Base-by-base conservation (phyloP, 805 yeast species). In the Blastobotrys attinorum region DNA sequence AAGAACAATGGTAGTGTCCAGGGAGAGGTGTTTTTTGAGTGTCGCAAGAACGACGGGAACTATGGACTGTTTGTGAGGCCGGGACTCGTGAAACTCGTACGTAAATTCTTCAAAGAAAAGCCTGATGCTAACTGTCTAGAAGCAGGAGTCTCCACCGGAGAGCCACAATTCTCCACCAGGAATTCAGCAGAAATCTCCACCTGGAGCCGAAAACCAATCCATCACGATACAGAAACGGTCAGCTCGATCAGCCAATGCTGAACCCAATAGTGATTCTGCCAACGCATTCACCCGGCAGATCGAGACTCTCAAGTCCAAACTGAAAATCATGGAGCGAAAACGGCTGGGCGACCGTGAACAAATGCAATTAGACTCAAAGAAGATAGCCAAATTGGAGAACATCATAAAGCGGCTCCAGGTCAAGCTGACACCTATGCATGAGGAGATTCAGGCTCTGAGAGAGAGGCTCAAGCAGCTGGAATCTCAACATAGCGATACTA, bases 61-160 rank as follows among this genome's bases (percentile, higher is more conserved):
- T 79, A 84, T 54, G 97, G 97, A 3, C 77, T 86, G 7, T 86
- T 90, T 61, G 78, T 88, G 11, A 73, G 76, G 43, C 90, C 96
- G 0, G 61, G 61, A 4, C 73, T 69, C 42, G 79, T 89, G 3
- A 80, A 79, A 25, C 11, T 25, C 10, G 29, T 25, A 7, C 10
- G 11, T 25, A 25, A 25, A n/a, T n/a, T n/a, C n/a, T n/a, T n/a
- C n/a, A n/a, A n/a, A n/a, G n/a, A n/a, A n/a, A n/a, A n/a, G n/a
- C n/a, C n/a, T n/a, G n/a, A n/a, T n/a, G n/a, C n/a, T n/a, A n/a
- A n/a, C n/a, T n/a, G n/a, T n/a, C n/a, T n/a, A n/a, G n/a, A n/a
- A n/a, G n/a, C n/a, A n/a, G n/a, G n/a, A n/a, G n/a, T n/a, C n/a
- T n/a, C n/a, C n/a, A n/a, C n/a, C n/a, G n/a, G n/a, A n/a, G n/a